Conservation (phyloP, 2,329 filamentous ascomycete species). For the Nemania sp. region DNA sequence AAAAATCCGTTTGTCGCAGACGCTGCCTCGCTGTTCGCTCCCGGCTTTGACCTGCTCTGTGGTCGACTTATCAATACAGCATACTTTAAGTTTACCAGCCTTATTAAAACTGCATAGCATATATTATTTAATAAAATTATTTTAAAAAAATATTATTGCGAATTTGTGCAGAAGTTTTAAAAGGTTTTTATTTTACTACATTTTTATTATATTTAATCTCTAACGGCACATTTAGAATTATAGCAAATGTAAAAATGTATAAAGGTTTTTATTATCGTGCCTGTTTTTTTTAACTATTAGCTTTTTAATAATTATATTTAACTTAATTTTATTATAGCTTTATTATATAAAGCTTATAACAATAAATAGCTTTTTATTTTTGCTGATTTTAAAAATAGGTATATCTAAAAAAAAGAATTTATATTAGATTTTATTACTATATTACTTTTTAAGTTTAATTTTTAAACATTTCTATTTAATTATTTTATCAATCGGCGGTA, state of each 20-base stretch:
- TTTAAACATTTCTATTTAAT: neutral
- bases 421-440: neutral
- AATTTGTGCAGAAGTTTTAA: neutral
- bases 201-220: neutral
- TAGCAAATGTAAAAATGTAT: neutral
- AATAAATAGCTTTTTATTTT: neutral
- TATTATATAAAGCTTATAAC: neutral
- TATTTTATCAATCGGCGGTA: neutral
- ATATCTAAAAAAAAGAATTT: neutral
- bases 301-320: neutral
- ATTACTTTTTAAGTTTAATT: neutral
- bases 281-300: neutral
- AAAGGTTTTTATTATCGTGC: neutral
- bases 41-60: neutral
- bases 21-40: neutral
- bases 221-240: neutral
- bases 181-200: neutral
- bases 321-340: neutral
- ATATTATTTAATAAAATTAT: neutral
- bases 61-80: neutral
- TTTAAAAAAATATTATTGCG: neutral
- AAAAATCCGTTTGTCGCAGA: neutral
- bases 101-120: neutral
- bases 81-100: neutral
- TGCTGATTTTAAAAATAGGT: neutral